phyloP scores from a whole-genome alignment of 176 grass and related monocot genomes.

The Raddia distichophylla region DNA sequence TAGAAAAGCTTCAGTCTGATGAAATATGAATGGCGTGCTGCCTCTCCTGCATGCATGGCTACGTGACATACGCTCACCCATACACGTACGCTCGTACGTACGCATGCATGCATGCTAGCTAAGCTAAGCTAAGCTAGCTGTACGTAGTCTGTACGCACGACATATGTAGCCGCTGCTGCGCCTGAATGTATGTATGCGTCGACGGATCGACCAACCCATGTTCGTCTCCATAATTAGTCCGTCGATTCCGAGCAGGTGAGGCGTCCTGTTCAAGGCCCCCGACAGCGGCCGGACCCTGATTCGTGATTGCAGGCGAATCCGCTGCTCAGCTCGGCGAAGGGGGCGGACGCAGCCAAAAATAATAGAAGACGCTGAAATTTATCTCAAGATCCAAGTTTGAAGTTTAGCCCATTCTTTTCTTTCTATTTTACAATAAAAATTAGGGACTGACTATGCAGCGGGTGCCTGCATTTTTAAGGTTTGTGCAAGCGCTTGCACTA shows the following conservation, averaged over 20 bases:
- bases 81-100: background rate
- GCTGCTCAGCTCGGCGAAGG: too few species aligned
- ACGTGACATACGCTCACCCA: background rate
- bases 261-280: slow-evolving; percentile 41
- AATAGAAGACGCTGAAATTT: too few species aligned
- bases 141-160: too few species aligned
- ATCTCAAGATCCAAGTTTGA: too few species aligned
- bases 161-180: background rate
- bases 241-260: slow-evolving; percentile 37
- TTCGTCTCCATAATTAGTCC: slow-evolving; percentile 39
- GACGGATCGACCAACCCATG: slow-evolving; percentile 47
- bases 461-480: too few species aligned
- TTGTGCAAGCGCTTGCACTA: too few species aligned
- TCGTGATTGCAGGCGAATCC: slow-evolving; percentile 28
- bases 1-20: slow-evolving; percentile 27
- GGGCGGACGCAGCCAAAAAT: too few species aligned
- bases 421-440: too few species aligned
- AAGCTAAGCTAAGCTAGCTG: too few species aligned
- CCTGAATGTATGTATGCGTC: slow-evolving; percentile 11
- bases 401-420: too few species aligned
- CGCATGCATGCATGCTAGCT: too few species aligned
- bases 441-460: too few species aligned
- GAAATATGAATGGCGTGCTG: background rate
- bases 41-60: background rate
- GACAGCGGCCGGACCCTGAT: slow-evolving; percentile 37